Evolutionary conservation across 139 green algal species (phyloP).

Genomic region (Tetradesmus lagerheimii): DNA sequence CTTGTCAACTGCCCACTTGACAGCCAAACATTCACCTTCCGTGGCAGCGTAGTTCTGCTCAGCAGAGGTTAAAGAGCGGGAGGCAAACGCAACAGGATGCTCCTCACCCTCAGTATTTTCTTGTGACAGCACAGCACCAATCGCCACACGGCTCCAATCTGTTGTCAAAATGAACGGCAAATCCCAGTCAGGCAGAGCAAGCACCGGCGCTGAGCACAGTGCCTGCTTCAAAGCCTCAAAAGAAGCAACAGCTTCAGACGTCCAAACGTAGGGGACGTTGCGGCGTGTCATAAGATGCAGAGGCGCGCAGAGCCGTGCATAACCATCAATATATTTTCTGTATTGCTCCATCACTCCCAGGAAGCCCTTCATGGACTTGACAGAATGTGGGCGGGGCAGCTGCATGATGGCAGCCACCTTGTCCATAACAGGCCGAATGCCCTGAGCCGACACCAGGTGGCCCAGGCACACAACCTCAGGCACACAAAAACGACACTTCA

Average conservation of each 20-base stretch:
- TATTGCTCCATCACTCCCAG: conserved; percentile 40
- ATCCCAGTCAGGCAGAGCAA: conserved; percentile 34
- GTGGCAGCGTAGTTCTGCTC: conserved; percentile 51
- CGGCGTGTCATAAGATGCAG: neutral
- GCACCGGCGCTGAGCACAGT: conserved; percentile 4
- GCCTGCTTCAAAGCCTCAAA: conserved; percentile 50
- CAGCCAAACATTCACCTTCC: conserved; percentile 47
- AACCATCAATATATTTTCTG: conserved; percentile 39
- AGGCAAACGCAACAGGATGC: conserved; percentile 38
- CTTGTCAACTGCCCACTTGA: conserved; percentile 45
- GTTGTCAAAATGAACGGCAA: conserved; percentile 50
- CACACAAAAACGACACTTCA: conserved; percentile 46
- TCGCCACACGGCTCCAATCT: conserved; percentile 43
- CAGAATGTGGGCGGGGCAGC: conserved; percentile 33
- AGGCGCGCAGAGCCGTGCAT: conserved; percentile 20
- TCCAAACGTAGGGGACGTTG: conserved; percentile 35
- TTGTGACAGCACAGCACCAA: conserved; percentile 46
- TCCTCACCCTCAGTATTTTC: conserved; percentile 10
- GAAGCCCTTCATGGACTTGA: conserved; percentile 33
- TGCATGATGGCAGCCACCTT: conserved; percentile 45
- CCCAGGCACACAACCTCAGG: conserved; percentile 35
- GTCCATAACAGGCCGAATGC: conserved; percentile 40
- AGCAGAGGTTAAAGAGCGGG: neutral
- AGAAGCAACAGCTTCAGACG: conserved; percentile 12
- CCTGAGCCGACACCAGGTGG: conserved; percentile 41